phyloP scores from a whole-genome alignment of 2,329 filamentous ascomycete genomes.

The Arthrobotrys megalospora region DNA sequence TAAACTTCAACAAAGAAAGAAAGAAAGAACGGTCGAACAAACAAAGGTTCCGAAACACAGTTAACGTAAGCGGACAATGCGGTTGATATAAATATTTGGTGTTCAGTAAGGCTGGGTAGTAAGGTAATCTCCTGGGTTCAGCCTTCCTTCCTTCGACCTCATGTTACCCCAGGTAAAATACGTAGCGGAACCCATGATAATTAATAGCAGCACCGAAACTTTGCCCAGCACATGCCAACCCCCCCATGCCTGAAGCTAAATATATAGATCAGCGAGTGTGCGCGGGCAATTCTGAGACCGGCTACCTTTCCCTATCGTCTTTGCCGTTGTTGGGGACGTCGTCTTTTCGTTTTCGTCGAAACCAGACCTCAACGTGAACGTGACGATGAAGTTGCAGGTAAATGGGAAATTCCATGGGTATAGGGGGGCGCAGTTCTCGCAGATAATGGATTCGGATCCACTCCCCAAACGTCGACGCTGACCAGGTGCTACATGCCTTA shows the following conservation, averaged over 20 bases:
- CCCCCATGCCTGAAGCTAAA: slow-evolving; percentile 19
- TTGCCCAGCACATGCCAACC: slow-evolving; percentile 32
- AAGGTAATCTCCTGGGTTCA: slow-evolving; percentile 15
- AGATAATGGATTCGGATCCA: slow-evolving; percentile 14
- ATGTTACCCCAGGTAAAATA: slow-evolving; percentile 11
- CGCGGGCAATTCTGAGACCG: slow-evolving; percentile 28
- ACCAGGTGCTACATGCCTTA: slow-evolving; percentile 20
- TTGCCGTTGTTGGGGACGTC: background rate
- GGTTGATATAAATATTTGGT: slow-evolving; percentile 39
- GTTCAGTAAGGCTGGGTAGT: too few relatives aligned
- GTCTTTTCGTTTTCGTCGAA: slow-evolving; percentile 24
- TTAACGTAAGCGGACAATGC: slow-evolving; percentile 14
- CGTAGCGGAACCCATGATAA: slow-evolving; percentile 1
- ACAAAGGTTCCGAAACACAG: background rate
- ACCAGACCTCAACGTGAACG: slow-evolving; percentile 5
- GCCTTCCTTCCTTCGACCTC: slow-evolving; percentile 11
- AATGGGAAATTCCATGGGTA: slow-evolving; percentile 26
- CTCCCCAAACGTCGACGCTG: slow-evolving; percentile 15
- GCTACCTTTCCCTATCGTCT: background rate
- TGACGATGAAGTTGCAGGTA: slow-evolving; percentile 18
- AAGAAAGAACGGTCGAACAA: background rate
- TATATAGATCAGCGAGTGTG: slow-evolving; percentile 31
- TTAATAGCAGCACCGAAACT: background rate
- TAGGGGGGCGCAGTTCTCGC: slow-evolving; percentile 48
- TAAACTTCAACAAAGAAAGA: background rate